Evolutionary conservation across 108 stramenopile species (phyloP).

Genomic region (Schizochytrium sp.): DNA sequence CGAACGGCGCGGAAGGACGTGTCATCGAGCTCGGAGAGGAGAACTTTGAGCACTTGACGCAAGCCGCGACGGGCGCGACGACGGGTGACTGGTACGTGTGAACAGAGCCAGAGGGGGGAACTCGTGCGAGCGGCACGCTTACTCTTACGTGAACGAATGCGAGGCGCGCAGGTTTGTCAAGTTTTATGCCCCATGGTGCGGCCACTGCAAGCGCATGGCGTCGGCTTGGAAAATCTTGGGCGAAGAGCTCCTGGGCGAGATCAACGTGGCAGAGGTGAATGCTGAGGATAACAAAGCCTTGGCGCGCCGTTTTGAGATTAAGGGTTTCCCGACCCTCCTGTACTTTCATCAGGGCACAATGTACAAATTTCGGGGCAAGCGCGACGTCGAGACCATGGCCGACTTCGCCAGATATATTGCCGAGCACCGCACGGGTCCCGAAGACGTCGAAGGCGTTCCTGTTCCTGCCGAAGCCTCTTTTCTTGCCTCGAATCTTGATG

Average conservation of each 20-base stretch:
- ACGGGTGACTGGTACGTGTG: slow-evolving; percentile 33
- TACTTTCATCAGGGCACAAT: background rate
- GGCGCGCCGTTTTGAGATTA: background rate
- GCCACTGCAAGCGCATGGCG: background rate
- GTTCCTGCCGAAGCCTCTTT: no score
- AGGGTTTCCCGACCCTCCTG: background rate
- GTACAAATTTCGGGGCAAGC: background rate
- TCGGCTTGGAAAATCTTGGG: background rate
- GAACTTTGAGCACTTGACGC: slow-evolving; percentile 36
- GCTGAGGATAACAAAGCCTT: background rate
- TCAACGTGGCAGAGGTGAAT: background rate
- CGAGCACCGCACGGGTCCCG: no score
- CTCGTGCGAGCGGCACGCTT: no score
- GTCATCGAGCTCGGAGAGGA: slow-evolving; percentile 14
- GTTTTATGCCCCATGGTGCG: background rate
- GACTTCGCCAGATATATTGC: no score
- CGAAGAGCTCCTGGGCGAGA: background rate
- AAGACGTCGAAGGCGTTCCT: no score
- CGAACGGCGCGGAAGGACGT: background rate
- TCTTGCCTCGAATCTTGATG: no score
- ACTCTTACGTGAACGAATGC: no score
- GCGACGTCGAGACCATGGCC: background rate
- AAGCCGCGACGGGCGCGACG: slow-evolving; percentile 36
- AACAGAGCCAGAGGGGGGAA: background rate
- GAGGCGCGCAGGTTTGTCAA: background rate